Evolutionary conservation across 23 red algal species (phyloP), one percentile per base, ranked within the genome.

Genomic region (Gracilaria gracilis): DNA sequence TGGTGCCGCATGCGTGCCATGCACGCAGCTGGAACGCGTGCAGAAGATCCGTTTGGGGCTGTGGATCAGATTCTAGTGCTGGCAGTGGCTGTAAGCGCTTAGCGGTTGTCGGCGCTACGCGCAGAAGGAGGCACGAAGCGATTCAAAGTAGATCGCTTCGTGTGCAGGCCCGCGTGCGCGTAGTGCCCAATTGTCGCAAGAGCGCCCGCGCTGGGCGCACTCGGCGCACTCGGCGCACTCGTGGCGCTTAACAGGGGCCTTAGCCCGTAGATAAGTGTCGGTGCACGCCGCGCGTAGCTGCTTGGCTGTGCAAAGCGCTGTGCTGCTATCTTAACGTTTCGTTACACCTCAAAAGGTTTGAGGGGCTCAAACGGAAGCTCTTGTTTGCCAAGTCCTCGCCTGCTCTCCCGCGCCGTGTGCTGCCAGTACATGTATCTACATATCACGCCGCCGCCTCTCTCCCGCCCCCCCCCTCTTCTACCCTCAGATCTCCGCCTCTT

Each of bases 91-190:
- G 33, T 69, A 28, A 69, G 64, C 61, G 64, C 32, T n/a, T 31
- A 69, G 8, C 13, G 32, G 6, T 69, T 28, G 64, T 34, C 64
- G 64, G 64, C 64, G 38, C 32, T 11, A 34, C 31, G 31, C 16
- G 28, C 64, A 7, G 32, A 69, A 37, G 64, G 32, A 38, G 5
- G 32, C 64, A 32, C 32, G 37, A 69, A 69, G 32, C 64, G 64
- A 69, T 69, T 32, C 64, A 32, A 16, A 69, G 64, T 69, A 69
- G 64, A 69, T 69, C 64, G 64, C 64, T 69, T 69, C 27, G 64
- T 29, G 27, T 37, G 42, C 42, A n/a, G n/a, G n/a, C n/a, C n/a
- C n/a, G n/a, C n/a, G n/a, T n/a, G 64, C 64, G 64, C 32, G 64
- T 36, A 7, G 64, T 32, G 64, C 31, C 61, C 9, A 69, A 36